Conservation (phyloP, 2,329 filamentous ascomycete genomes). For the Aspergillus phoenicis region DNA sequence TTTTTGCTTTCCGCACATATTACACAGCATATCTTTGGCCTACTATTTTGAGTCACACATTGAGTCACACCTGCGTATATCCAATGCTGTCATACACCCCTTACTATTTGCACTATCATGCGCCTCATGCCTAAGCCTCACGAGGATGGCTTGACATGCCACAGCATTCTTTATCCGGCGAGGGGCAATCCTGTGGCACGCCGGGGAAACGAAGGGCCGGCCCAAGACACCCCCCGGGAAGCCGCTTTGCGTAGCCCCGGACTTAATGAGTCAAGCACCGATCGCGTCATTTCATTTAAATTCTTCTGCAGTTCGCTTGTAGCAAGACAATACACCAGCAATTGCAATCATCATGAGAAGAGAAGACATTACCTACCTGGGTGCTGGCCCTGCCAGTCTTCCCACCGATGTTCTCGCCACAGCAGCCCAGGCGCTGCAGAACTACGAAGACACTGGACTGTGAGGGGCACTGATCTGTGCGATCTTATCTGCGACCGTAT, state of each 20-base stretch:
- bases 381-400: constrained; percentile 84
- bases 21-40: background rate
- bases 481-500: background rate
- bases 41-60: background rate
- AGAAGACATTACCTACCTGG: constrained; percentile 80
- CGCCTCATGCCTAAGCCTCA: too few species aligned
- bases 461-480: constrained; percentile 15
- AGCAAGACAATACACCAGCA: background rate
- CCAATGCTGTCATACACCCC: too few species aligned
- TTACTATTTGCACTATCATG: too few species aligned
- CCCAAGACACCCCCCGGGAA: background rate
- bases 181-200: background rate
- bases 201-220: background rate
- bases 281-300: constrained; percentile 8
- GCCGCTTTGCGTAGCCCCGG: background rate
- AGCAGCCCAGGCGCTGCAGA: constrained; percentile 74
- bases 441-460: constrained; percentile 79
- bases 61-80: too few species aligned
- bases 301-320: background rate
- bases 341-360: constrained; percentile 57
- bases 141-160: too few species aligned
- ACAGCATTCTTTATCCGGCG: background rate
- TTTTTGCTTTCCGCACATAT: background rate
- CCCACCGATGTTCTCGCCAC: constrained; percentile 78
- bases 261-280: constrained; percentile 3